Base-by-base conservation (phyloP, 2,329 filamentous ascomycete species). In the Fusarium torreyae region DNA sequence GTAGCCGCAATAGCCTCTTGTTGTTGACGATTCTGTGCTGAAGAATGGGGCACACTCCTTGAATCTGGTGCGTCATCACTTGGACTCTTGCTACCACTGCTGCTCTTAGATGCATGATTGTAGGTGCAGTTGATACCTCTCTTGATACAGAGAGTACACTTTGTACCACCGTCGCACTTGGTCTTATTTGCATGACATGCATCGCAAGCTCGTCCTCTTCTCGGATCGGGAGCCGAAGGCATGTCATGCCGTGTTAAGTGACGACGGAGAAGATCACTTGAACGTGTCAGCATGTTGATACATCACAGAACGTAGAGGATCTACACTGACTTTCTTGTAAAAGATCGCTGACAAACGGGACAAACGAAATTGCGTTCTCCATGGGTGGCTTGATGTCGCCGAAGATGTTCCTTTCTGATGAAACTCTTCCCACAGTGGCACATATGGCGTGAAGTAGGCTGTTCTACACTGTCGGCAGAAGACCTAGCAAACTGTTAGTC, bases 161-260 rank as follows among this genome's bases (percentile, higher is more conserved):
- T 76, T 3, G 70, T 57, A 14, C 80, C 79, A 3, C 82, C 82
- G 58, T 82, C 78, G 50, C 82, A 84, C 61, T 81, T 83, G 3
- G 79, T 82, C 71, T 84, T 84, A 61, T 80, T 82, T n/a, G 78
- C 73, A 48, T 82, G 82, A 28, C 82, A 84, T 8, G 79, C 75
- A 64, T 82, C 77, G 49, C 83, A 84, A 11, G 83, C 82, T 9
- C 77, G 75, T 28, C 79, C 79, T 24, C 77, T 77, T 45, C 81
- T 76, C 7, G 75, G 72, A 28, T 78, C 76, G 7, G 77, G 75
- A 3, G 69, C 65, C 2, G 74, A 63, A 2, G 75, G 72, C 39
- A 69, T 72, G 46, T 78, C 79, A 68, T 81, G 80, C 7, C 79
- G 74, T 10, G 73, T 68, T 15, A 79, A 63, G 57, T 82, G 80